Percentiles rank a stretch among this genome's conserved stretches.
Evolutionary conservation across 2,329 filamentous ascomycete species (phyloP).

Genomic region (Akanthomyces muscarius): DNA sequence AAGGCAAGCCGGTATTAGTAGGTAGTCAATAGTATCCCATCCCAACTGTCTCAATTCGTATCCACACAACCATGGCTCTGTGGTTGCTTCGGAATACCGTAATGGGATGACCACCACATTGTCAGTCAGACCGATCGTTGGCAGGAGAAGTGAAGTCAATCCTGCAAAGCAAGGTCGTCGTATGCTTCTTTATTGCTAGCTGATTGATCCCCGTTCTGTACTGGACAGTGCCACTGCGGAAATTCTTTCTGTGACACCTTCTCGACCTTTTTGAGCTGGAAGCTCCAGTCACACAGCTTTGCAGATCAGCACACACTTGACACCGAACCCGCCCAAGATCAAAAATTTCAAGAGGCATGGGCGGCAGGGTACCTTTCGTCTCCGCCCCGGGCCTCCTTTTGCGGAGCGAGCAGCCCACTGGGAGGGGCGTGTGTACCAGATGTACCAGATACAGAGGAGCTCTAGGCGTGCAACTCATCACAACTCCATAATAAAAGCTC

Average conservation of each 20-base stretch:
- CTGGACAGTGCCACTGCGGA: no score
- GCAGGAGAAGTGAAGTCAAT: background rate
- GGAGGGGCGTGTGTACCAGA: background rate
- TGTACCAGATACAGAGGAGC: background rate
- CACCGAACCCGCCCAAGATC: background rate
- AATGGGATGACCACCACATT: background rate
- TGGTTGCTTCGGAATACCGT: background rate
- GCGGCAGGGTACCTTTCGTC: background rate
- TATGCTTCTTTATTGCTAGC: no score
- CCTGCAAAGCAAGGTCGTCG: no score
- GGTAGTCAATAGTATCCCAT: no score
- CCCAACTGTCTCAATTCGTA: no score
- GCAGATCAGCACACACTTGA: background rate
- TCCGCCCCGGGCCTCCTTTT: background rate
- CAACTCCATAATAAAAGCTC: background rate
- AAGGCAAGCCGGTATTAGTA: background rate
- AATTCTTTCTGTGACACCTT: no score
- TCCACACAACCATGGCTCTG: no score
- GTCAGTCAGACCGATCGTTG: background rate
- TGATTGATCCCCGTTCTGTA: background rate
- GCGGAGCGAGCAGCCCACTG: background rate
- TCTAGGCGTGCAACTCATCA: conserved; percentile 1
- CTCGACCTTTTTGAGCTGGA: background rate
- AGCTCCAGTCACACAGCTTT: background rate
- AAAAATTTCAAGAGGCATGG: background rate